Evolutionary conservation across 2,329 filamentous ascomycete genomes (phyloP), one percentile per base, ranked within the genome.

Genomic region (Aspergillus alliaceus): DNA sequence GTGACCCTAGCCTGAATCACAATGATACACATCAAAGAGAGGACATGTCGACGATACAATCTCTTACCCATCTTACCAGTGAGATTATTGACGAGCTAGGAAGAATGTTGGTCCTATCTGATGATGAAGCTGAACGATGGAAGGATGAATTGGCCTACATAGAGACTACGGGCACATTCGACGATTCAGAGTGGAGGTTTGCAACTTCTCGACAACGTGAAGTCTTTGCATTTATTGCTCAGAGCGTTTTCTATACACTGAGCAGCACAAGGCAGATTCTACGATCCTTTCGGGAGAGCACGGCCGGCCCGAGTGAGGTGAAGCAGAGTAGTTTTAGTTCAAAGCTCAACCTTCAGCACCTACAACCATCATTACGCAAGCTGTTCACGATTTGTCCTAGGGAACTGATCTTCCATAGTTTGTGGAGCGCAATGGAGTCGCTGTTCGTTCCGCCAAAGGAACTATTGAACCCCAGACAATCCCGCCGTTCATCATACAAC

Each of bases 241-340:
- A 80, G 58, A 79, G 77, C 53, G 69, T 79, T 1, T 76, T 73
- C 56, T 80, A 75, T 58, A 70, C 76, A 14, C 59, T 81, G 44
- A 74, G 77, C 59, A 73, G 67, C 51, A 70, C 75, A 22, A 69
- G 63, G 29, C 72, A 77, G 46, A 69, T 80, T 9, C 51, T 79
- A 4, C 66, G 59, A 37, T 79, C 78, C 8, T 79, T 80, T 64
- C 66, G 69, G 52, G 61, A 58, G 27, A 62, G 66, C 35, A 25
- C 54, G n/a, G 51, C 57, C 32, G 51, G 54, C 2, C 42, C 51
- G 4, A 55, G 48, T 20, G 48, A 55, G 22, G 46, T 39, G 20
- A 52, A 48, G 14, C 53, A 58, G 25, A 15, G 27, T 37, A 24
- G 54, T 14, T 25, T 53, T 34, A 57, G 20, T 39, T n/a, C 54